phyloP scores from a whole-genome alignment of 176 grass and related monocot genomes.

The Triticum aestivum region DNA sequence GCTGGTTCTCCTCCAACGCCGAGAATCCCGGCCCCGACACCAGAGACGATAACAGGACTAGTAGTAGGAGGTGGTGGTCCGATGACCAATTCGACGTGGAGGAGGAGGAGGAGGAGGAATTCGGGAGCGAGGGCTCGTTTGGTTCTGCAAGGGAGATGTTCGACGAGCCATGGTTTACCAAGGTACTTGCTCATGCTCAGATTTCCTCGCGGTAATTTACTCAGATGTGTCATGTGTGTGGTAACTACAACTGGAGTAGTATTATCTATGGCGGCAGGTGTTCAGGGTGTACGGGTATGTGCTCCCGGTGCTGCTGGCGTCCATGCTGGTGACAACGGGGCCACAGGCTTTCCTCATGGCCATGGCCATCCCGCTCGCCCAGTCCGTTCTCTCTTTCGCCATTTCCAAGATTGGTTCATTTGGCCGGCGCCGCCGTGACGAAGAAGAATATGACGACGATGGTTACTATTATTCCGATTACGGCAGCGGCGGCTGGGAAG shows the following conservation, averaged over 20 bases:
- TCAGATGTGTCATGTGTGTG: background rate
- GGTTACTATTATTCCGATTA: background rate
- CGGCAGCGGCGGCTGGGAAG: background rate
- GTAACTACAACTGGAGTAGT: background rate
- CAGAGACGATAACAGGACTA: background rate
- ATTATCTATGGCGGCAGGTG: conserved; percentile 34
- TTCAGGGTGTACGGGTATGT: conserved; percentile 55
- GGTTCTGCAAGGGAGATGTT: conserved; percentile 35
- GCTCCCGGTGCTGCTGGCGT: conserved; percentile 61
- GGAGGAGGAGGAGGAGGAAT: background rate
- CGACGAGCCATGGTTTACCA: conserved; percentile 52
- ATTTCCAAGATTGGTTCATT: conserved; percentile 41
- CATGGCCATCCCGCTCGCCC: conserved; percentile 68
- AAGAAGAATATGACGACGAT: conserved; percentile 18
- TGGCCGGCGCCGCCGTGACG: background rate
- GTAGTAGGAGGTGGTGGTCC: background rate
- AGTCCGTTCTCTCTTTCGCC: conserved; percentile 60
- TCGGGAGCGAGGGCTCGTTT: background rate
- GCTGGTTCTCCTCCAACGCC: conserved; percentile 1
- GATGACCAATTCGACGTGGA: background rate
- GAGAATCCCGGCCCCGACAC: background rate
- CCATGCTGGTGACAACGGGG: conserved; percentile 60
- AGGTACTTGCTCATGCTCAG: conserved; percentile 3
- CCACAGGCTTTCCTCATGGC: conserved; percentile 80
- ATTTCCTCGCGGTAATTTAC: background rate